Percentiles rank a stretch among this genome's conserved stretches.
Conservation (phyloP, 495 filamentous ascomycete species). For the Penicillium bialowiezense region DNA sequence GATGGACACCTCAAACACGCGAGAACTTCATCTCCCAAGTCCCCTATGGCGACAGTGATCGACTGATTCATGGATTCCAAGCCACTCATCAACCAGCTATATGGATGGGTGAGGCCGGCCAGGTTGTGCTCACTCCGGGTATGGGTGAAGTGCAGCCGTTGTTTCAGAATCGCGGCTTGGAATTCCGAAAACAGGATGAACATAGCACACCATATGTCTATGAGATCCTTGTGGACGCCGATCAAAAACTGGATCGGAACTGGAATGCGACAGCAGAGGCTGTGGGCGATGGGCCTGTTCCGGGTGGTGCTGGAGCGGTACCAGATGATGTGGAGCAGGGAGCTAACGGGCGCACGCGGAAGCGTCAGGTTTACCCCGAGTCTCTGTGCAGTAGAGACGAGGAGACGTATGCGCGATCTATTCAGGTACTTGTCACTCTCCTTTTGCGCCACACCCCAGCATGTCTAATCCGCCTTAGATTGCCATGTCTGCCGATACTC, state of each 20-base stretch:
- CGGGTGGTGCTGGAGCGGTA: conserved; percentile 22
- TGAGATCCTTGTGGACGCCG: conserved; percentile 22
- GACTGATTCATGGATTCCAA: conserved; percentile 25
- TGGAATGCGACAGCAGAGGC: conserved; percentile 29
- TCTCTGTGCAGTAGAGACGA: neutral
- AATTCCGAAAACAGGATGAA: conserved; percentile 22
- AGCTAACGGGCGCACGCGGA: conserved; percentile 21
- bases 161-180: conserved; percentile 23
- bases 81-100: conserved; percentile 30
- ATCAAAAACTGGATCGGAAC: conserved; percentile 14
- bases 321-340: conserved; percentile 22
- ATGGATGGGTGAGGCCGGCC: conserved; percentile 29
- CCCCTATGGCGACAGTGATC: conserved; percentile 23
- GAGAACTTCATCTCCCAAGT: conserved; percentile 30
- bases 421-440: conserved; percentile 7
- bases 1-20: conserved; percentile 29
- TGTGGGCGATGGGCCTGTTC: conserved; percentile 20
- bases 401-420: conserved; percentile 4
- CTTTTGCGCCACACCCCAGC: too few species aligned
- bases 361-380: conserved; percentile 1
- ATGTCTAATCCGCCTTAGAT: neutral
- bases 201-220: conserved; percentile 25
- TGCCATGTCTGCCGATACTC: conserved; percentile 22
- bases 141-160: conserved; percentile 23
- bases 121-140: conserved; percentile 21